Evolutionary conservation across 1,284 basidiomycete genomes (phyloP), one percentile per base, ranked within the genome.

Genomic region (Ustilago curta): DNA sequence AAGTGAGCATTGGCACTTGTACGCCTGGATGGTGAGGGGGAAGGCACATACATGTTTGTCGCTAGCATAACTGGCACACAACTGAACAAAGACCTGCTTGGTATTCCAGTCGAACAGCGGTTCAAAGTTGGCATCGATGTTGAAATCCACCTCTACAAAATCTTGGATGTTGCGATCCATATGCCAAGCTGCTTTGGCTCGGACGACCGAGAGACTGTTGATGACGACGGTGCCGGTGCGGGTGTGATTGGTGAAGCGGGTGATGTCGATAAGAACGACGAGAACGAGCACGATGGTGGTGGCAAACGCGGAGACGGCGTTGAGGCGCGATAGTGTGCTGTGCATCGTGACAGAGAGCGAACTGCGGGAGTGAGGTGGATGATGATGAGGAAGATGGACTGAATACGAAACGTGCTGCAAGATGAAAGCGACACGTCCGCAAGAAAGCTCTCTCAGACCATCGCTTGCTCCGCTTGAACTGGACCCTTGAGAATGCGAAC

Each of bases 21-120:
- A n/a, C n/a, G n/a, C n/a, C n/a, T n/a, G n/a, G n/a, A n/a, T n/a
- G n/a, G n/a, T n/a, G n/a, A n/a, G n/a, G n/a, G n/a, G n/a, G n/a
- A n/a, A n/a, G n/a, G n/a, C 1, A 75, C 80, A 60, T 60, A 81
- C 74, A 57, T 80, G 74, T n/a, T 73, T 67, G 7, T 49, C 25
- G 11, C 70, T 60, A 11, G 63, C 52, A 48, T 82, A 84, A 2
- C 64, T 48, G 1, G 78, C 81, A 12, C 62, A 1, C 83, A 29
- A 29, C 72, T 76, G 21, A 37, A 95, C 85, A 83, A 96, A 95
- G 18, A 96, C 84, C 83, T 96, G 94, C 85, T 96, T 96, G 12
- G 94, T 96, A 84, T 96, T 96, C 93, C 94, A 96, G 84, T 93
- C 88, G 86, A 95, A 96, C 19, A 96, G 87, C 4, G 92, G 89